Evolutionary conservation across 2,329 filamentous ascomycete species (phyloP).

Genomic region (Harringtonia aguacate): DNA sequence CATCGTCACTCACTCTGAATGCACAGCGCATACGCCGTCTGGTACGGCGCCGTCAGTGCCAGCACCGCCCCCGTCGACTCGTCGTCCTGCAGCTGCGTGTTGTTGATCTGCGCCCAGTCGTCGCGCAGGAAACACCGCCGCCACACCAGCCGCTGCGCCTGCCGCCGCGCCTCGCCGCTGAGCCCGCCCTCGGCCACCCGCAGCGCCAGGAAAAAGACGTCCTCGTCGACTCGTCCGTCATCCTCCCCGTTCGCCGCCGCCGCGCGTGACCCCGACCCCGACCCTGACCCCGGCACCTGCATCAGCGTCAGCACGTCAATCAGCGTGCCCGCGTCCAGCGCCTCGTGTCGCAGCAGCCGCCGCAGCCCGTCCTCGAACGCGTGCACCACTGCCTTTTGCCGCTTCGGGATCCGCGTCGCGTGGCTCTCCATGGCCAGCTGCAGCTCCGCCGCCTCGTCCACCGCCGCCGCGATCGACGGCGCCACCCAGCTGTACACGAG

Average conservation of each 20-base stretch:
- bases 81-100: conserved; percentile 66
- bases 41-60: conserved; percentile 55
- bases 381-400: conserved; percentile 55
- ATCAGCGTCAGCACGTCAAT: conserved; percentile 72
- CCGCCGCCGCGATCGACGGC: conserved; percentile 55
- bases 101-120: conserved; percentile 73
- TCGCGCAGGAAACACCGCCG: conserved; percentile 75
- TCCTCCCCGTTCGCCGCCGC: no score
- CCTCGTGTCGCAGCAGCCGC: conserved; percentile 59
- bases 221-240: conserved; percentile 41
- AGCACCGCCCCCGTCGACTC: conserved; percentile 52
- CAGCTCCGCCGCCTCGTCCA: conserved; percentile 70
- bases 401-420: conserved; percentile 40
- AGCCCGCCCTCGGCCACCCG: conserved; percentile 45
- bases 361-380: conserved; percentile 62
- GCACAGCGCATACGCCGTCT: conserved; percentile 53
- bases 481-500: conserved; percentile 60
- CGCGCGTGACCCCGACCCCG: no score
- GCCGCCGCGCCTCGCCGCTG: conserved; percentile 43
- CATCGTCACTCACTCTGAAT: conserved; percentile 44
- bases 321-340: conserved; percentile 52
- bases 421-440: conserved; percentile 66
- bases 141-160: conserved; percentile 63
- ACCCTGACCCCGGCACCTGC: no score
- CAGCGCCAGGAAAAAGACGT: conserved; percentile 69